Evolutionary conservation across 306 rosid species (phyloP), one percentile per base, ranked within the genome.

Genomic region (Quercus gilva): DNA sequence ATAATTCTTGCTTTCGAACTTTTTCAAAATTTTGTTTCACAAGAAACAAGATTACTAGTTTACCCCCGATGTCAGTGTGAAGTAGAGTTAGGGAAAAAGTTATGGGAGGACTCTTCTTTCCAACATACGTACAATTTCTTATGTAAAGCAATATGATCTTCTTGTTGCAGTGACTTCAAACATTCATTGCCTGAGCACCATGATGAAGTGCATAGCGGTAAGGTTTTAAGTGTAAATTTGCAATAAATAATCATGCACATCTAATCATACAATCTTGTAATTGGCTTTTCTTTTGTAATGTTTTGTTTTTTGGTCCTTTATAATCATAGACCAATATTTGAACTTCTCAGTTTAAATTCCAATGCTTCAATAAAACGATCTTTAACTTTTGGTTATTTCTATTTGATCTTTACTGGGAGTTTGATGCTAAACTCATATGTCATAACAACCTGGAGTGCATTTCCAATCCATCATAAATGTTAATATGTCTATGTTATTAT

Each of bases 141-240:
- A 80, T 53, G 21, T 23, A 29, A 28, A 43, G 57, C 74, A 55
- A 25, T 74, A 28, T 70, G 9, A 8, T 33, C 78, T 82, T 78
- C 79, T 79, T 79, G 21, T 61, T 82, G 84, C 79, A 96, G 99
- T 91, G 96, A 93, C 92, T 82, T 96, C 99, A 45, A 85, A 80
- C 52, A 51, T 76, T 58, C 92, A 91, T 81, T 93, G 99, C 92
- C 80, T 91, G 77, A 91, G 84, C 84, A 96, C 94, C 64, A 90
- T 87, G 90, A 93, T 96, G 99, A 93, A 89, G 92, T 96, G 99
- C 89, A 96, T 96, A 79, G 89, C 96, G 76, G 99, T 96, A 87
- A 87, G 97, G 79, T 79, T 78, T 83, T 81, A 43, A 53, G 67
- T 79, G 65, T 19, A 28, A 51, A 49, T 10, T 75, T 21, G 37